Evolutionary conservation across 163 green algal genomes (phyloP), one percentile per base, ranked within the genome.

Genomic region (Scenedesmus sp.): DNA sequence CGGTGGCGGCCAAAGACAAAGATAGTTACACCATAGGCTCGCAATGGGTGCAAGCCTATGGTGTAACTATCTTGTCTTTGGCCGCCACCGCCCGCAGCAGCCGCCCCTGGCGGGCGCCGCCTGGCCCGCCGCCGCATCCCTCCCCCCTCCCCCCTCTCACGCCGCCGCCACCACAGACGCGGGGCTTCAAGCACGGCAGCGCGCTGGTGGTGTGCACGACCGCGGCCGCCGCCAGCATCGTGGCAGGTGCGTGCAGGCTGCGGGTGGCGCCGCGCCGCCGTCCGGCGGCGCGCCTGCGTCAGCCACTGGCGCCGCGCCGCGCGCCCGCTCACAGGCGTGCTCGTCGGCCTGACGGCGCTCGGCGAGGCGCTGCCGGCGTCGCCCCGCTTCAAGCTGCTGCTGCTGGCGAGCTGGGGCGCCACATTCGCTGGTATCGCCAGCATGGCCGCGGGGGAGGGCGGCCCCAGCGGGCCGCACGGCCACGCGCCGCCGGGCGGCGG

Each of bases 141-240:
- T 54, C 60, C 17, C 31, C 20, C 31, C 36, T n/a, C 17, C n/a
- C 36, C 60, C n/a, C 60, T 24, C 58, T 24, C 60, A 29, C 31
- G n/a, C 60, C n/a, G 10, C 17, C 60, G n/a, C 60, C 24, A 86
- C 92, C n/a, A n/a, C n/a, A n/a, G 81, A 95, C 89, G 5, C 71
- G 83, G 14, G 90, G 87, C 14, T 83, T 95, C 28, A 92, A 92
- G 78, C 84, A 88, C 26, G 90, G 90, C 22, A 88, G 84, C 50
- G 87, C 89, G 22, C 84, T 95, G 48, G 85, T 94, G 24, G 88
- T 95, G 57, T 89, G 86, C 70, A 89, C 87, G 24, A 85, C 80
- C 56, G 89, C 89, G 18, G 87, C 88, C 24, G 86, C 88, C 44
- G 76, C 87, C 0, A 83, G 84, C 62, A 93, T 95, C 77, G 63